phyloP scores from a whole-genome alignment of 441 rosid species.

The Brassica hybrid region DNA sequence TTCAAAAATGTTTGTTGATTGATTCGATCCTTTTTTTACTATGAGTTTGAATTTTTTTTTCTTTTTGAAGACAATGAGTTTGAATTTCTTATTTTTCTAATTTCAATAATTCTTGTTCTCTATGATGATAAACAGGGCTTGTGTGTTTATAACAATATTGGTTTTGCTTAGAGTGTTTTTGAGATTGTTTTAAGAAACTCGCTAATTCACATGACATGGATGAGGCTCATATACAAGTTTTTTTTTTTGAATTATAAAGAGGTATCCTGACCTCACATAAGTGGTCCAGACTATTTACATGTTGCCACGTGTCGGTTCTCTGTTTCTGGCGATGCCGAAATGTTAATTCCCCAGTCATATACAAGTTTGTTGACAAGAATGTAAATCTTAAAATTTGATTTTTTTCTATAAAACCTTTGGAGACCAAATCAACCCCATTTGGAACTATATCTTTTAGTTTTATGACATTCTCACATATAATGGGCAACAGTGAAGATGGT shows the following conservation, averaged over 20 bases:
- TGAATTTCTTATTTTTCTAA: not conserved
- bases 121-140: not conserved
- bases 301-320: no score
- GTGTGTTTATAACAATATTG: not conserved
- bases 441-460: not conserved
- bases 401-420: not conserved
- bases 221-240: not conserved
- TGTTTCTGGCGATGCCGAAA: no score
- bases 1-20: not conserved
- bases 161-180: not conserved
- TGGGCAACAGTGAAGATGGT: not conserved
- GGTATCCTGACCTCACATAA: no score
- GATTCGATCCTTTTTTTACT: not conserved
- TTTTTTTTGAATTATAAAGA: no score
- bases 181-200: not conserved
- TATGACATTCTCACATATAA: not conserved
- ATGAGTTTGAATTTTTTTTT: not conserved
- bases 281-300: no score
- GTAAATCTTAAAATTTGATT: not conserved
- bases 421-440: not conserved
- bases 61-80: not conserved
- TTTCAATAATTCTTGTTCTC: not conserved
- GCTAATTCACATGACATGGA: not conserved
- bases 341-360: no score
- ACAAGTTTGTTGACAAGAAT: not conserved